Evolutionary conservation across 768 basidiomycete species (phyloP).

Genomic region (Boletus edulis): DNA sequence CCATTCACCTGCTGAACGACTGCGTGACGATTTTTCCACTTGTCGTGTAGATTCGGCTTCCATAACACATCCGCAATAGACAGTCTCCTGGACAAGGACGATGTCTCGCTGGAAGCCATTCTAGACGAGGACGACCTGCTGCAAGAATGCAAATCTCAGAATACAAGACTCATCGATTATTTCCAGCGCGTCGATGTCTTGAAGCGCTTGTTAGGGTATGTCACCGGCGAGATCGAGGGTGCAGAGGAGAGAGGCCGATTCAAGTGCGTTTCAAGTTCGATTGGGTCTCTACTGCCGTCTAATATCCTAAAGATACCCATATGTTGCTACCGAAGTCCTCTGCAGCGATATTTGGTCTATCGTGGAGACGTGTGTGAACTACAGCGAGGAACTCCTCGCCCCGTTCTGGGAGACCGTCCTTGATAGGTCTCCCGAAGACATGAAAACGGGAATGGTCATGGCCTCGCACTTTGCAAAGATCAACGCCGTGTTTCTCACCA

Average conservation of each 20-base stretch:
- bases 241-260: conserved; percentile 76
- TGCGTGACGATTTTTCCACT: neutral
- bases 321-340: conserved; percentile 90
- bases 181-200: conserved; percentile 81
- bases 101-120: conserved; percentile 85
- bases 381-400: conserved; percentile 66
- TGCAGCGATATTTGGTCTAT: conserved; percentile 96
- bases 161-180: conserved; percentile 84
- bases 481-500: conserved; percentile 82
- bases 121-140: conserved; percentile 92
- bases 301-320: conserved; percentile 67
- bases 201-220: conserved; percentile 77
- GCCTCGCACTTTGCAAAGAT: conserved; percentile 95
- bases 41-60: conserved; percentile 73
- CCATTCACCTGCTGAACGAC: neutral
- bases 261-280: conserved; percentile 56
- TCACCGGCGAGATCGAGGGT: conserved; percentile 81
- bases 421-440: conserved; percentile 77
- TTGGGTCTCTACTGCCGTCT: conserved; percentile 6
- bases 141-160: conserved; percentile 94
- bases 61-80: conserved; percentile 88
- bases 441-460: conserved; percentile 84
- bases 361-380: conserved; percentile 80
- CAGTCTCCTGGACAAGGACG: conserved; percentile 86
- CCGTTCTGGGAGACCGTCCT: conserved; percentile 93